Conservation (phyloP, 371 early-diverging fungal genomes). For the Syncephalastrum contaminatum region DNA sequence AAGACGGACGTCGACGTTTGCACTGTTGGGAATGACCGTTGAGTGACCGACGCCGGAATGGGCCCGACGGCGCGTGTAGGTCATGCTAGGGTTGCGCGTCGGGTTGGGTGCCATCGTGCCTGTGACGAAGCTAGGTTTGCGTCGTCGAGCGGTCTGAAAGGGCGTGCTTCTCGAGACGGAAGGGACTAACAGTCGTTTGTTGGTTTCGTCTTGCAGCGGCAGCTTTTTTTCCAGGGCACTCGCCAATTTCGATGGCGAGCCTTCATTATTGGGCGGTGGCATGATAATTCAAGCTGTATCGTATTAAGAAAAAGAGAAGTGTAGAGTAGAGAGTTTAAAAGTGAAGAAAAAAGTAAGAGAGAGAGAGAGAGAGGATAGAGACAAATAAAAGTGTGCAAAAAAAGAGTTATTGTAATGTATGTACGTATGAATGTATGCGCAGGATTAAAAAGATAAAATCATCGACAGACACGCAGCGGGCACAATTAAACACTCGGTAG, state of each 20-base stretch:
- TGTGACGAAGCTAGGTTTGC: slow-evolving; percentile 19
- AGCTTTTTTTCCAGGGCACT: slow-evolving; percentile 24
- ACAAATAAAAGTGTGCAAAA: background rate
- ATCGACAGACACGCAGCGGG: too few species aligned
- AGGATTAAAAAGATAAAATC: too few species aligned
- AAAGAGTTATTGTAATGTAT: too few species aligned
- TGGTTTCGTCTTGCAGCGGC: slow-evolving; percentile 22
- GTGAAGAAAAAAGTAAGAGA: slow-evolving; percentile 6
- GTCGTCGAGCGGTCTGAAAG: slow-evolving; percentile 28
- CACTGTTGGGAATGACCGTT: background rate
- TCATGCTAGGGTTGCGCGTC: slow-evolving; percentile 40
- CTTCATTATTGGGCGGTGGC: slow-evolving; percentile 8
- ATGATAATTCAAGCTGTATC: background rate
- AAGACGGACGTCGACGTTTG: slow-evolving; percentile 28
- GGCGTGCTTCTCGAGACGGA: slow-evolving; percentile 39
- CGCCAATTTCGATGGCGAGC: slow-evolving; percentile 28
- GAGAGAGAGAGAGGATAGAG: background rate
- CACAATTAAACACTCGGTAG: too few species aligned
- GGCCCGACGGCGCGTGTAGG: slow-evolving; percentile 27
- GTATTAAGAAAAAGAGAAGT: background rate
- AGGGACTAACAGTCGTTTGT: slow-evolving; percentile 11
- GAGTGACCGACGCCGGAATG: slow-evolving; percentile 18
- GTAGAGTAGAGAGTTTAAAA: slow-evolving; percentile 1
- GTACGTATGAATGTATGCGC: slow-evolving; percentile 9
- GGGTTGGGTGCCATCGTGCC: slow-evolving; percentile 31